phyloP scores from a whole-genome alignment of 148 eudicot species.

The Rhododendron vialii region DNA sequence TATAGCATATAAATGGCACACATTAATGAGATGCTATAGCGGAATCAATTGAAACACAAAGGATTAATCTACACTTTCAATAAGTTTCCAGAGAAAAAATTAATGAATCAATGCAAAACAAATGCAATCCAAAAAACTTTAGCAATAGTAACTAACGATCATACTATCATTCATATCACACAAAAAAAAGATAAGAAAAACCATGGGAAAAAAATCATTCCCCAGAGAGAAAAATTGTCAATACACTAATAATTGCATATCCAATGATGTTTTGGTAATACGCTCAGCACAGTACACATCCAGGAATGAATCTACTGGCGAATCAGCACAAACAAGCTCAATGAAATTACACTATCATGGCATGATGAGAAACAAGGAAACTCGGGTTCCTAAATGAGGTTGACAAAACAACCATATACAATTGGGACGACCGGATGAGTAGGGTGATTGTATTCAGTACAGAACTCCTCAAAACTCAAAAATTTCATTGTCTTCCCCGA shows the following conservation, averaged over 20 bases:
- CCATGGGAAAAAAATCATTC: not conserved
- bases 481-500: not conserved
- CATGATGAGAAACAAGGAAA: not conserved
- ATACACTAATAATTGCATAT: not conserved
- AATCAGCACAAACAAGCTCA: not conserved
- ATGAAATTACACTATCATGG: not conserved
- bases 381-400: not conserved
- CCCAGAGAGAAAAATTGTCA: not conserved
- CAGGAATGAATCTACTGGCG: not conserved
- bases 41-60: not conserved
- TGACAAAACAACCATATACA: not conserved
- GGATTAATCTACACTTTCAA: not conserved
- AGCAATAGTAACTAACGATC: not conserved
- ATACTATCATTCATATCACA: not conserved
- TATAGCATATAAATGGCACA: constrained; percentile 25
- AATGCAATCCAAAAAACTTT: not conserved
- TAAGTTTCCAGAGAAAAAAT: not conserved
- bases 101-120: not conserved
- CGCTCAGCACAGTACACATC: not conserved
- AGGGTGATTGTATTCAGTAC: not conserved
- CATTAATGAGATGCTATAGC: not conserved
- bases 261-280: not conserved
- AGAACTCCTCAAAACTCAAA: not conserved
- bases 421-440: not conserved
- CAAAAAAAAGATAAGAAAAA: not conserved